These are phyloP conservation scores for Blastobotrys ciferrii DNA, from an alignment of 1,139 yeast species.

Conservation along the genomic window DNA sequence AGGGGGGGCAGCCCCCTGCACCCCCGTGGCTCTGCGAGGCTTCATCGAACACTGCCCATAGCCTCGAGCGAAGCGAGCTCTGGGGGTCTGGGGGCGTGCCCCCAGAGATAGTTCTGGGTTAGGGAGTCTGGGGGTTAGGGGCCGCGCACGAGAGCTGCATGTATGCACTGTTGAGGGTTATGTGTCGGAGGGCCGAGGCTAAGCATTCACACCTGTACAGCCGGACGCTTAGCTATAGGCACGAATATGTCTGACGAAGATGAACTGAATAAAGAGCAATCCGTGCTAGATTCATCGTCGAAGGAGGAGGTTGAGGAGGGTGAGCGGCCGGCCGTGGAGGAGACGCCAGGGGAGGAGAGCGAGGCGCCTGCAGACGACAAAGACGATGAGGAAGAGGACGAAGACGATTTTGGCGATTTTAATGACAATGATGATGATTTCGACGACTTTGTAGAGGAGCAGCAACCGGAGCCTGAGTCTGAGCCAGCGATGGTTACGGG, in stretches of 20 bases:
- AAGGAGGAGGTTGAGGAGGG: conserved; percentile 3
- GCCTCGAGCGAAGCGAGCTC: too few species aligned
- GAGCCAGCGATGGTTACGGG: conserved; percentile 3
- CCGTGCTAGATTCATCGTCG: conserved; percentile 1
- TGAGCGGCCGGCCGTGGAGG: too few species aligned
- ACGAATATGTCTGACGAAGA: background rate
- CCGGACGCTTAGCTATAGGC: background rate
- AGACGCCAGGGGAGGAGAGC: too few species aligned
- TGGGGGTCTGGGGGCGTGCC: too few species aligned
- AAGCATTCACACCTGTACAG: background rate
- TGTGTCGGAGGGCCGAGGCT: background rate
- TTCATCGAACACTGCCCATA: too few species aligned
- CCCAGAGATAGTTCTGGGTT: too few species aligned
- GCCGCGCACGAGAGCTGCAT: too few species aligned
- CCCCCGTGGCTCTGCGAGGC: too few species aligned
- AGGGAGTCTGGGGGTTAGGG: too few species aligned
- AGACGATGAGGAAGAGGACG: conserved; percentile 22
- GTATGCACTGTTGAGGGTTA: too few species aligned
- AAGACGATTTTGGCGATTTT: conserved; percentile 25
- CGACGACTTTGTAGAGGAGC: conserved; percentile 21
- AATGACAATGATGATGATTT: conserved; percentile 19
- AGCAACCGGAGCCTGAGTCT: conserved; percentile 5
- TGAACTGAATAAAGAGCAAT: conserved; percentile 1
- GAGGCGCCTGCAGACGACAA: too few species aligned
- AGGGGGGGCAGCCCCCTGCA: too few species aligned